Conservation (phyloP, 192 early-diverging fungal species). For the Mortierella hygrophila region DNA sequence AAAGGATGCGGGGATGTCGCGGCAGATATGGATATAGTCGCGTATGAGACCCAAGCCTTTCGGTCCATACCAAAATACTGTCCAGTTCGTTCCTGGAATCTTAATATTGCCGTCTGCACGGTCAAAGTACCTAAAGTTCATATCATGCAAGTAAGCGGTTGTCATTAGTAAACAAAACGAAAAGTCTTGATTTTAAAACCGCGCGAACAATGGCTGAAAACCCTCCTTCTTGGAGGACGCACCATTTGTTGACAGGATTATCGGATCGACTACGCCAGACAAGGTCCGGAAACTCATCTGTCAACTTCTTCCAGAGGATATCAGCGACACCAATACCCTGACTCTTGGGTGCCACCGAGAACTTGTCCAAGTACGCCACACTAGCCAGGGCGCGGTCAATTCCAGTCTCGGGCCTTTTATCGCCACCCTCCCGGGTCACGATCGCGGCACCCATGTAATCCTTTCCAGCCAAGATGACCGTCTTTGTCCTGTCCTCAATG, state of each 20-base stretch:
- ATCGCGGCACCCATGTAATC: conserved; percentile 94
- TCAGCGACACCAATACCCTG: conserved; percentile 96
- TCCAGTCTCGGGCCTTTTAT: conserved; percentile 8
- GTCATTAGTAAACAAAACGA: not conserved
- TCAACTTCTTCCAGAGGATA: conserved; percentile 90
- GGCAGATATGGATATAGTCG: conserved; percentile 64
- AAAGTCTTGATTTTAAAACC: not conserved
- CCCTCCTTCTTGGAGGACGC: not conserved
- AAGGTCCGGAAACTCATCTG: conserved; percentile 75
- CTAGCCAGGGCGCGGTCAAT: conserved; percentile 12
- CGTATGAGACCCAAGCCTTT: conserved; percentile 56
- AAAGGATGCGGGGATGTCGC: conserved; percentile 71
- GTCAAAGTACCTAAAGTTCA: conserved; percentile 83
- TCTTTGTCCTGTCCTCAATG: conserved; percentile 61
- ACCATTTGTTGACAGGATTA: conserved; percentile 97
- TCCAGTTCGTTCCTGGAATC: conserved; percentile 80
- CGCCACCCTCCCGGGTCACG: conserved; percentile 76
- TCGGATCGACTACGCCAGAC: conserved; percentile 88
- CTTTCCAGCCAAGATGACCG: conserved; percentile 82
- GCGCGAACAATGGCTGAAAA: not conserved
- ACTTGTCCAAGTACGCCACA: conserved; percentile 89
- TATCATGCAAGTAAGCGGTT: not conserved
- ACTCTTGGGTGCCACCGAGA: conserved; percentile 84
- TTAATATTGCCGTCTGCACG: conserved; percentile 82
- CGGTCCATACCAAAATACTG: conserved; percentile 88